A percentile compares a stretch with the other conserved stretches of the same genome.
These are phyloP conservation scores for Pichia rugopelliculosa DNA, from an alignment of 805 yeast species.

Conservation along the genomic window DNA sequence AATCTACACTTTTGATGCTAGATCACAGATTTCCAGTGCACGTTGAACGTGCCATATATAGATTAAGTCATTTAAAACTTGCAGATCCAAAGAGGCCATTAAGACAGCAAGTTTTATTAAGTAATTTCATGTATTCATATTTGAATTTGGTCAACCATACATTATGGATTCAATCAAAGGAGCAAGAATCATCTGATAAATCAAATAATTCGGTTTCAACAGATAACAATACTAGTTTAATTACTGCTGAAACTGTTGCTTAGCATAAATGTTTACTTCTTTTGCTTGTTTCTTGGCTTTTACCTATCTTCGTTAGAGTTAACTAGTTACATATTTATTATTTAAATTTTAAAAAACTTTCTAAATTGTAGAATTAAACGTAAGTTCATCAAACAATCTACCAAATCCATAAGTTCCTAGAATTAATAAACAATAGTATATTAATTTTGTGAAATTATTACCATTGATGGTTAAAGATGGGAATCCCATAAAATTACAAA, in stretches of 20 bases:
- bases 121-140: constrained; percentile 97
- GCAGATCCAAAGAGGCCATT: constrained; percentile 91
- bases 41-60: constrained; percentile 91
- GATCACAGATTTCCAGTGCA: constrained; percentile 88
- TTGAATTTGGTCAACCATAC: constrained; percentile 92
- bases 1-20: constrained; percentile 70
- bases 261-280: background rate
- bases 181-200: constrained; percentile 27
- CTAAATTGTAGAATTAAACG: background rate
- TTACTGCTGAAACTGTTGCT: background rate
- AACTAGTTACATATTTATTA: background rate
- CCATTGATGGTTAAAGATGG: constrained; percentile 33
- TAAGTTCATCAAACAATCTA: constrained; percentile 15
- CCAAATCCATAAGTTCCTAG: constrained; percentile 38
- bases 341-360: background rate
- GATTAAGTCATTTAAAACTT: constrained; percentile 84
- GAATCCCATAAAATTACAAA: constrained; percentile 67
- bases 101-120: constrained; percentile 83
- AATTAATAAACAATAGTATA: constrained; percentile 34
- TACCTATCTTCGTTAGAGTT: background rate
- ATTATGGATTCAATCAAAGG: constrained; percentile 58
- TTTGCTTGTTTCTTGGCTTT: background rate
- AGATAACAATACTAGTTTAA: background rate
- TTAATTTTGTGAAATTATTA: constrained; percentile 18
- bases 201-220: background rate